A percentile compares a stretch with the other conserved stretches of the same genome.
Evolutionary conservation across 2,329 filamentous ascomycete species (phyloP).

Genomic region (Pseudogymnoascus sp.): DNA sequence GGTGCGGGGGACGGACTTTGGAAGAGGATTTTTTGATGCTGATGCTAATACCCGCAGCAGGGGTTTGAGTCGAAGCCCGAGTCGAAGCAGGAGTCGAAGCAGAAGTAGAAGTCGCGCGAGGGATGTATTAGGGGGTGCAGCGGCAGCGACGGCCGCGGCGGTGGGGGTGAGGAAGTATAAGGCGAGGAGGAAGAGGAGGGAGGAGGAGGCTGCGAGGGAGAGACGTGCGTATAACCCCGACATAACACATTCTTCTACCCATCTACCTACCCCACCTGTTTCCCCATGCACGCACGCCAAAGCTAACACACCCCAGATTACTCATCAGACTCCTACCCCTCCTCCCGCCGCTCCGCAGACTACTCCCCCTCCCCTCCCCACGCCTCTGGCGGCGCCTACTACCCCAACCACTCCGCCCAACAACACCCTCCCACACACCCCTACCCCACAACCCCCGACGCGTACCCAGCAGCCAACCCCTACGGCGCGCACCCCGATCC

Average conservation of each 20-base stretch:
- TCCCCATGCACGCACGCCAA: background rate
- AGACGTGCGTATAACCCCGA: slow-evolving; percentile 8
- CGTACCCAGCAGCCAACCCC: background rate
- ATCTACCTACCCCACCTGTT: background rate
- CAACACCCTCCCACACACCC: background rate
- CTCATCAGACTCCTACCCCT: background rate
- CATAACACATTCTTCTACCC: background rate
- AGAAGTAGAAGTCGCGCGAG: slow-evolving; percentile 46
- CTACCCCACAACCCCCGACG: background rate
- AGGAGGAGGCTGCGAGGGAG: slow-evolving; percentile 25
- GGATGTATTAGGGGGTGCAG: slow-evolving; percentile 47
- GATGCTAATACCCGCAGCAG: slow-evolving; percentile 28
- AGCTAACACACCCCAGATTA: background rate
- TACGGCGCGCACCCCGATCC: background rate
- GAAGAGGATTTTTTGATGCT: background rate
- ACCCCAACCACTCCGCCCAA: slow-evolving; percentile 8
- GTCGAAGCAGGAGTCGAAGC: slow-evolving; percentile 29
- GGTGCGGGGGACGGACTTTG: slow-evolving; percentile 28
- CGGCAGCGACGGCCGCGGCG: slow-evolving; percentile 52
- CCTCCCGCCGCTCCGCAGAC: background rate
- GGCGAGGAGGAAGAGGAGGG: slow-evolving; percentile 37
- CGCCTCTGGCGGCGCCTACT: slow-evolving; percentile 28
- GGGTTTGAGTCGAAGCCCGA: slow-evolving; percentile 16
- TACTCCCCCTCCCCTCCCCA: slow-evolving; percentile 29
- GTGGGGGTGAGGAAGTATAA: slow-evolving; percentile 56